These are phyloP conservation scores for Daldinia caldariorum DNA, from an alignment of 495 filamentous ascomycete genomes.

Conservation along the genomic window DNA sequence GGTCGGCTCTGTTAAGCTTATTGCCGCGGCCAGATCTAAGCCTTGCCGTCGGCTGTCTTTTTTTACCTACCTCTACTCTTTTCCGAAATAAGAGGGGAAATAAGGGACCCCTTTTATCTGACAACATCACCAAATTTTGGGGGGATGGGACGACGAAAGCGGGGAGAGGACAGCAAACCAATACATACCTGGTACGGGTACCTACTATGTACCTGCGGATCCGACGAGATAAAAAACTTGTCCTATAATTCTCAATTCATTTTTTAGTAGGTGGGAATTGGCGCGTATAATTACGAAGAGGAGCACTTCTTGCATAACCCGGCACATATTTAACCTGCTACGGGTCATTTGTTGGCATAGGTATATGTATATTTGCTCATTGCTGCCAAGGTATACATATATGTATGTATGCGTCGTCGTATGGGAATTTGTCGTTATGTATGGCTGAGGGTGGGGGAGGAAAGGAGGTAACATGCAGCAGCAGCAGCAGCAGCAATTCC, in stretches of 20 bases:
- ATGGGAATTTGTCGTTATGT: no score
- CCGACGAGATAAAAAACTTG: background rate
- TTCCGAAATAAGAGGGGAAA: no score
- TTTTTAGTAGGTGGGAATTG: background rate
- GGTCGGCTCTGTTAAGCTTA: slow-evolving; percentile 44
- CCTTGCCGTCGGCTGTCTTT: slow-evolving; percentile 8
- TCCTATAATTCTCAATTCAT: background rate
- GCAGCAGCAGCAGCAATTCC: background rate
- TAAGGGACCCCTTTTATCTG: slow-evolving; percentile 27
- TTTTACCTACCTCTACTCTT: no score
- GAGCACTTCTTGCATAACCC: background rate
- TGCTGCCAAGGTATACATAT: background rate
- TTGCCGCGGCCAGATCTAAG: slow-evolving; percentile 23
- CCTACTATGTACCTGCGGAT: background rate
- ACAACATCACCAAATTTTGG: slow-evolving; percentile 22
- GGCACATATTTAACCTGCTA: background rate
- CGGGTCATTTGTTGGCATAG: background rate
- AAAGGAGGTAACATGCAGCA: slow-evolving; percentile 4
- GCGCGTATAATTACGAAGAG: background rate
- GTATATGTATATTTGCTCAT: background rate
- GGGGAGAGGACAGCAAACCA: background rate
- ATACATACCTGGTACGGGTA: background rate
- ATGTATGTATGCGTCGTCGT: background rate
- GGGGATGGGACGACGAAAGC: background rate
- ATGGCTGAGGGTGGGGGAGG: background rate